Base-by-base conservation (phyloP, 2,329 filamentous ascomycete species). In the Colletotrichum tropicicola region DNA sequence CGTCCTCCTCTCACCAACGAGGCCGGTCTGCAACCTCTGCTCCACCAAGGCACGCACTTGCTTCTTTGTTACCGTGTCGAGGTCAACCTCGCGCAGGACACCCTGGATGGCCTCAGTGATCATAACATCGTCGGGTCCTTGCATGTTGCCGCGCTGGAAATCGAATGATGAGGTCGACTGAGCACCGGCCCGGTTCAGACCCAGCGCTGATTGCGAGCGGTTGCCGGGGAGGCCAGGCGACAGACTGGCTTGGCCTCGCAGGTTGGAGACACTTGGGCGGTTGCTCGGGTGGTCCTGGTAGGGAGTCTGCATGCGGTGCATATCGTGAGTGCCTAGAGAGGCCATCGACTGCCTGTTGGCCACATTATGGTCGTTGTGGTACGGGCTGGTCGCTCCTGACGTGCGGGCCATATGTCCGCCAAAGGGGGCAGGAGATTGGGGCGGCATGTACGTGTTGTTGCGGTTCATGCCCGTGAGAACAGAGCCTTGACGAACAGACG, bases 21-120 rank as follows among this genome's bases (percentile, higher is more conserved):
- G 85, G 76, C 97, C 94, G 5, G 92, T 95, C 81, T 98, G 95
- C 67, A 99, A 80, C 72, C 94, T 88, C 82, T 98, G 94, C 81
- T 99, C 96, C 12, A 97, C 94, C 45, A 98, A 85, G 4, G 92
- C 94, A 53, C 92, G 87, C 60, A 96, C 91, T 81, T 98, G 95
- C 83, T 99, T 99, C 89, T 98, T 99, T 6, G 96, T 99, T 49
- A 98, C 93, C n/a, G 87, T 95, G 76, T 99, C 96, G 43, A 99
- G 84, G 77, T 99, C 95, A 1, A 98, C 94, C 73, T 98, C 95
- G 15, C 85, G 81, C 67, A 99, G 83, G 71, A 96, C 96, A 53
- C 86, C 83, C 73, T 93, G 91, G 67, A 98, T 95, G 2, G 92
- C 92, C 66, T 97, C 92, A 17, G 93, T 85, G 69, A 99, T 98